phyloP scores from a whole-genome alignment of 2,329 filamentous ascomycete species.

The Thielaviopsis cerberus region DNA sequence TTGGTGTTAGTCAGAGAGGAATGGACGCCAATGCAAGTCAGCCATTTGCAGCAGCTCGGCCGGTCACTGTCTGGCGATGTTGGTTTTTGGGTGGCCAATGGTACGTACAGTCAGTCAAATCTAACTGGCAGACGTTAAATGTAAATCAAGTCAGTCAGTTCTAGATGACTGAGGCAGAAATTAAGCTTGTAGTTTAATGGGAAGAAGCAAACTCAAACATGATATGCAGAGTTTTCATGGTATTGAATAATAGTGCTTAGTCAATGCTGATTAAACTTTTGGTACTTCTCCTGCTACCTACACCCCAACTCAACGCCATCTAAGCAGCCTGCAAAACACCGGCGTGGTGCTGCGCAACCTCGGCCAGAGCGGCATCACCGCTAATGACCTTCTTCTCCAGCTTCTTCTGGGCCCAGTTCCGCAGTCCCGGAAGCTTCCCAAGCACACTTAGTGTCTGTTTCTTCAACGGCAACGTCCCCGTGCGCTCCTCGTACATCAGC shows the following conservation, averaged over 20 bases:
- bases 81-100: too few species aligned
- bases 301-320: background rate
- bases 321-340: background rate
- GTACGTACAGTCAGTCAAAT: too few species aligned
- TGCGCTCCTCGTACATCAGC: constrained; percentile 44
- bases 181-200: too few species aligned
- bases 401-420: constrained; percentile 9
- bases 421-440: constrained; percentile 9
- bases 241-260: background rate
- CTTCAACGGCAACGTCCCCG: constrained; percentile 24
- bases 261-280: background rate
- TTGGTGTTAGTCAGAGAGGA: too few species aligned
- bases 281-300: background rate
- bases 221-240: constrained; percentile 1
- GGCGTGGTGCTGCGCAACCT: constrained; percentile 5
- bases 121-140: too few species aligned
- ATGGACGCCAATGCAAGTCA: too few species aligned
- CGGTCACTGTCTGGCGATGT: too few species aligned
- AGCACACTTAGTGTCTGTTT: constrained; percentile 11
- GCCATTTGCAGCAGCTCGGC: too few species aligned
- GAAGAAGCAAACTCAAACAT: background rate
- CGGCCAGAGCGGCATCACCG: constrained; percentile 7
- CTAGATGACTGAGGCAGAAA: too few species aligned
- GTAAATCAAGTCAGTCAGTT: too few species aligned
- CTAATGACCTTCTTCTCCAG: background rate